Evolutionary conservation across 1,284 basidiomycete genomes (phyloP).

Genomic region (Volvariella surrecta): DNA sequence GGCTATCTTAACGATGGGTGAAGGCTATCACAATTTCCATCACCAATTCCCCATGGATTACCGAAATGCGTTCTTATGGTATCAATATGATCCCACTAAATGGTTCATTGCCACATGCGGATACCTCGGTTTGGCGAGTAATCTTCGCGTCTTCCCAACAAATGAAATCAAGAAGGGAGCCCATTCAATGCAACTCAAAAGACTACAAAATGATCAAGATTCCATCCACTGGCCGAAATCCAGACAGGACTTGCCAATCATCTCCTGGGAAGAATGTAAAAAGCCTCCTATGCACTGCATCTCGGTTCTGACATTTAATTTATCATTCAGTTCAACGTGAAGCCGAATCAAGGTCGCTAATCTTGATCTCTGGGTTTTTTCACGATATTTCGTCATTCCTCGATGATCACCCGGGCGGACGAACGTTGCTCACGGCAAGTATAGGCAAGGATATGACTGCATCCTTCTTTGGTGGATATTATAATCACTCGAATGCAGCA

Average conservation of each 20-base stretch:
- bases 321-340: conserved; percentile 53
- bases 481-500: conserved; percentile 69
- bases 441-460: conserved; percentile 79
- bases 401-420: conserved; percentile 80
- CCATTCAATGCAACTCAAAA: conserved; percentile 78
- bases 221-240: conserved; percentile 62
- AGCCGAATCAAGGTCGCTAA: conserved; percentile 52
- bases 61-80: conserved; percentile 66
- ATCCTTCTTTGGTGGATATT: conserved; percentile 57
- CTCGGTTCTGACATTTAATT: conserved; percentile 1
- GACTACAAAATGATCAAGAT: conserved; percentile 58
- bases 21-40: conserved; percentile 93
- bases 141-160: conserved; percentile 77
- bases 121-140: conserved; percentile 61
- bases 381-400: conserved; percentile 76
- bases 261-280: conserved; percentile 77
- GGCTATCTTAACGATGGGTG: conserved; percentile 82
- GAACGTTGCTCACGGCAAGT: conserved; percentile 47
- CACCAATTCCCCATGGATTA: conserved; percentile 86
- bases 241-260: conserved; percentile 61
- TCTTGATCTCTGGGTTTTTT: conserved; percentile 80
- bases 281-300: conserved; percentile 9
- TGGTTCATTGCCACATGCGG: conserved; percentile 75
- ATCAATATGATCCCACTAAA: conserved; percentile 48
- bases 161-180: conserved; percentile 82